Conservation (phyloP, 805 yeast species). For the Kuraishia cidri region DNA sequence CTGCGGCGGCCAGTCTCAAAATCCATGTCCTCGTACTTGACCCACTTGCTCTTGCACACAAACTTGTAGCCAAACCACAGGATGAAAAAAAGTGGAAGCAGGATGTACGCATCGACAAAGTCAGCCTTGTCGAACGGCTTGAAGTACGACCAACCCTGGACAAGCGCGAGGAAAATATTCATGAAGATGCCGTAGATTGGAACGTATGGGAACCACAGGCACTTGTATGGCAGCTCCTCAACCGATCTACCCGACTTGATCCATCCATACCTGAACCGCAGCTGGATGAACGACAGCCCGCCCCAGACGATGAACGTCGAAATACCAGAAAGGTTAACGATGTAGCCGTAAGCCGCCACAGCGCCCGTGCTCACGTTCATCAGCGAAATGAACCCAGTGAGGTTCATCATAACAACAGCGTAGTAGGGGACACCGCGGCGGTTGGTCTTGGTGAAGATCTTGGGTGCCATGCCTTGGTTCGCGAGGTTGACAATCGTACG, state of each 20-base stretch:
- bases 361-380: conserved; percentile 50
- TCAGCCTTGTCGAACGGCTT: conserved; percentile 39
- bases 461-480: conserved; percentile 58
- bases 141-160: conserved; percentile 42
- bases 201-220: background rate
- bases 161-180: conserved; percentile 24
- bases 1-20: no score
- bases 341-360: conserved; percentile 41
- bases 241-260: background rate
- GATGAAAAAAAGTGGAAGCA: conserved; percentile 26
- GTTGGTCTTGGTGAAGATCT: conserved; percentile 41
- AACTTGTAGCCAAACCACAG: conserved; percentile 24
- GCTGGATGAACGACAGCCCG: conserved; percentile 35
- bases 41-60: conserved; percentile 30
- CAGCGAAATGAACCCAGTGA: conserved; percentile 39
- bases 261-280: conserved; percentile 29
- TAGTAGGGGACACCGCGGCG: conserved; percentile 43
- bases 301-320: conserved; percentile 57
- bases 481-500: conserved; percentile 60
- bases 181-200: no score
- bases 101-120: no score
- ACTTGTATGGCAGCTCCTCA: background rate
- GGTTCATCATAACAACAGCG: conserved; percentile 38
- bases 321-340: conserved; percentile 49
- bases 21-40: conserved; percentile 27